Base-by-base conservation (phyloP, 2,329 filamentous ascomycete species). In the Torrubiellomyces zombiae region DNA sequence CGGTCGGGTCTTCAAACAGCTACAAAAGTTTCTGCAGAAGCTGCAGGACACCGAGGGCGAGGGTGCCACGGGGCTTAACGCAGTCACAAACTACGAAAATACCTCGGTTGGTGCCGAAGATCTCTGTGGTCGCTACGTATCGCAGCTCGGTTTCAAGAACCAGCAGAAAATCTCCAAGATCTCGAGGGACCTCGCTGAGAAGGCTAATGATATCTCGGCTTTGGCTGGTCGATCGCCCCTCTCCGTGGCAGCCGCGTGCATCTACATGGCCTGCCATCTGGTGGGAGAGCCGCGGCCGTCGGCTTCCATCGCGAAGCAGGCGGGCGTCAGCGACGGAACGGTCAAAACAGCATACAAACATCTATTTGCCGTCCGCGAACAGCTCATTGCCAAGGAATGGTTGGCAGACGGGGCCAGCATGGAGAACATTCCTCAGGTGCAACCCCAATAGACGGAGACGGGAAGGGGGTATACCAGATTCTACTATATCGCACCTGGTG, bases 321-420 rank as follows among this genome's bases (percentile, higher is more conserved):
- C 80, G 1, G 81, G 82, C 36, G 89, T 98, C 15, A 94, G 83
- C 47, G 91, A 98, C 44, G 85, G 89, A 28, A 98, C 89, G 0
- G 93, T 98, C 40, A 85, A 91, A 42, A 91, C 81, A 14, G 85
- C 86, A 0, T 98, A 95, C 60, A 89, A 89, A 46, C 74, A 79
- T 42, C 63, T 98, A 24, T 86, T 85, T 46, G 61, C 64, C 11
- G 73, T 76, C 24, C 69, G 73, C 25, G 73, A 86, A 28, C 63
- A 68, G 32, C 55, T 98, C 30, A 69, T 94, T 40, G 72, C 77
- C 37, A 59, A 70, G 25, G 70, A 77, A 31, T 86, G 81, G 71
- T 62, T 86, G 27, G 62, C 66, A 27, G 70, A 74, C 30, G 77
- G 77, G 29, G 79, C 74, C 18, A 73, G 74, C 37, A 62, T 80